phyloP scores from a whole-genome alignment of 2,329 filamentous ascomycete genomes.

The Alternaria ventricosa region DNA sequence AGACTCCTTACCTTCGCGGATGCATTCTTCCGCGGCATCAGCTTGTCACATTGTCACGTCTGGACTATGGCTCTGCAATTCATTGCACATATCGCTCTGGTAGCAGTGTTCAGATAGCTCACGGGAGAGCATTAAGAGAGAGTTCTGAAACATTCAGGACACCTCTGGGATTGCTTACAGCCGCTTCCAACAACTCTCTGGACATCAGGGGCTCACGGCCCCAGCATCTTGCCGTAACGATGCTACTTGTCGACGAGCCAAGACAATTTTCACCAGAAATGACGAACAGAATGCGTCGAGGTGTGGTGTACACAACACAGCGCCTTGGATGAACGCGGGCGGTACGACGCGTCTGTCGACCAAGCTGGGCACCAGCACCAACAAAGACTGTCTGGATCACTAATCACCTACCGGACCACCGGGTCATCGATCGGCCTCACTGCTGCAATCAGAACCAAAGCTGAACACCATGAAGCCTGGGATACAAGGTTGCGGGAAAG shows the following conservation, averaged over 20 bases:
- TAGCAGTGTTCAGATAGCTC: neutral
- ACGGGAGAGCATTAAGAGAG: neutral
- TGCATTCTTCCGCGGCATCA: neutral
- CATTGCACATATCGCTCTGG: neutral
- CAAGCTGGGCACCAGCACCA: neutral
- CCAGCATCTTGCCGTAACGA: neutral
- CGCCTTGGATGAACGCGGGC: neutral
- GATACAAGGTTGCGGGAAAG: neutral
- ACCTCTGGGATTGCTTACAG: rapidly evolving
- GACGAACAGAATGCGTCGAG: neutral
- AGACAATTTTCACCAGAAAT: neutral
- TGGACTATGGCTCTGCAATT: neutral
- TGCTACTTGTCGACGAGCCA: neutral
- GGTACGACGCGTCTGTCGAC: neutral
- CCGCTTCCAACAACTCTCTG: neutral
- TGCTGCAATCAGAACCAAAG: rapidly evolving
- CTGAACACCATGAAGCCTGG: neutral
- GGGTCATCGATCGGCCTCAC: neutral
- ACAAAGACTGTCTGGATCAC: neutral
- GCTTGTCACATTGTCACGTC: neutral
- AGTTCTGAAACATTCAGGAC: neutral
- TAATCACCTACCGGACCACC: neutral
- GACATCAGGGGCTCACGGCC: rapidly evolving
- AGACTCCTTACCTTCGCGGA: neutral
- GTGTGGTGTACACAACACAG: neutral